These are phyloP conservation scores for Pyrus betulifolia DNA, from an alignment of 306 rosid genomes.

Conservation along the genomic window DNA sequence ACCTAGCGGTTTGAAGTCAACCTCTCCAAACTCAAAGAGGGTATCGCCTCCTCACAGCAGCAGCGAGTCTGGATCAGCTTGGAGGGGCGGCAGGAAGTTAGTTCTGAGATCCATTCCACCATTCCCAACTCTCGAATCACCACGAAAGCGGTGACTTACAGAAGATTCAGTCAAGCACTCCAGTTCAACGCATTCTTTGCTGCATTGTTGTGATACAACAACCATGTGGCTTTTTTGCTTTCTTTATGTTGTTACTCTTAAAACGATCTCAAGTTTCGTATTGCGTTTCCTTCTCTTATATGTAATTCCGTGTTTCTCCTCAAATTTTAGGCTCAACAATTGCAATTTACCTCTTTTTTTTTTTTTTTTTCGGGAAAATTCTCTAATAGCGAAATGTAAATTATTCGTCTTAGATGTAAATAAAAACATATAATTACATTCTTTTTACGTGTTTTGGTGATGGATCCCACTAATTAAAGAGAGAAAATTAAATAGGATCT, in stretches of 20 bases:
- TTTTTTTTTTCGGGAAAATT: too few relatives aligned
- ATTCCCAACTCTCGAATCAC: conserved; percentile 11
- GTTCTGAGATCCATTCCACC: conserved; percentile 19
- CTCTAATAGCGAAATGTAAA: too few relatives aligned
- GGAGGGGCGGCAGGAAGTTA: conserved; percentile 20
- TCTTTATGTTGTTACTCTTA: background rate
- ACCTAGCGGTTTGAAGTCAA: background rate
- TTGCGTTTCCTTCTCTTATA: too few relatives aligned
- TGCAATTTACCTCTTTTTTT: too few relatives aligned
- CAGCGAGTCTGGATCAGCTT: conserved; percentile 2
- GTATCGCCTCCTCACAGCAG: conserved; percentile 14
- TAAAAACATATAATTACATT: too few relatives aligned
- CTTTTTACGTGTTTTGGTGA: too few relatives aligned
- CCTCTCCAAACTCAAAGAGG: conserved; percentile 25
- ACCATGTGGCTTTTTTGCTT: background rate
- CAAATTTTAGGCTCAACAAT: too few relatives aligned
- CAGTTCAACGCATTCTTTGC: background rate
- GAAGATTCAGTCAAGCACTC: background rate
- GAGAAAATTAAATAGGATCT: too few relatives aligned
- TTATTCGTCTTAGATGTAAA: too few relatives aligned
- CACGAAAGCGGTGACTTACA: background rate
- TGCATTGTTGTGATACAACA: background rate
- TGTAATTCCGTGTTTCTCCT: background rate
- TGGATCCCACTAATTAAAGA: too few relatives aligned
- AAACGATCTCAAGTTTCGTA: background rate